These are phyloP conservation scores for Aspergillus wentii DNA, from an alignment of 495 filamentous ascomycete species.

Conservation along the genomic window DNA sequence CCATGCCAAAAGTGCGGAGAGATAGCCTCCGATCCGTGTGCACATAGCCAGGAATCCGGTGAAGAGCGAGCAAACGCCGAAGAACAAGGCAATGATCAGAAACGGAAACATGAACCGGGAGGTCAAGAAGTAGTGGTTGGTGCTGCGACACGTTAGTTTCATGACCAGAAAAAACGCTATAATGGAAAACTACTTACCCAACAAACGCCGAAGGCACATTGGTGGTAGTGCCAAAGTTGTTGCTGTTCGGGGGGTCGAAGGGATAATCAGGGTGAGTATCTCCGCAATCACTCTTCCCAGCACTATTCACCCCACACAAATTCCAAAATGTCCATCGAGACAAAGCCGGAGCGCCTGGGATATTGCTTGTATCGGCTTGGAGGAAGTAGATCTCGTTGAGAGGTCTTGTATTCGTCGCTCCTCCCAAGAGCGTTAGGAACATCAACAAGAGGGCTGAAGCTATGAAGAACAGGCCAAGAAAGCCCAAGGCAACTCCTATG, in stretches of 20 bases:
- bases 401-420: conserved; percentile 53
- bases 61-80: conserved; percentile 54
- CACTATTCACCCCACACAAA: conserved; percentile 49
- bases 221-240: conserved; percentile 54
- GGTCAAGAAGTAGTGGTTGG: conserved; percentile 56
- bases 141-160: conserved; percentile 26
- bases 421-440: conserved; percentile 75
- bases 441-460: conserved; percentile 69
- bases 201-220: conserved; percentile 54
- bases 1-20: conserved; percentile 51
- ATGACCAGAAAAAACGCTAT: background rate
- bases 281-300: conserved; percentile 56
- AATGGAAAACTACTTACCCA: conserved; percentile 48
- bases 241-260: conserved; percentile 53
- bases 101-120: conserved; percentile 72
- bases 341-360: conserved; percentile 57
- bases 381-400: conserved; percentile 78
- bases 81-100: conserved; percentile 64
- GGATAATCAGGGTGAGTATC: conserved; percentile 52
- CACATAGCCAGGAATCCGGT: conserved; percentile 57
- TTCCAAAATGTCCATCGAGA: conserved; percentile 89
- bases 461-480: conserved; percentile 70
- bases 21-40: conserved; percentile 54
- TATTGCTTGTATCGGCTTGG: conserved; percentile 63
- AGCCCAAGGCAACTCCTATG: conserved; percentile 44